Evolutionary conservation across 805 yeast genomes (phyloP), one percentile per base, ranked within the genome.

Genomic region (Yarrowia bubula): DNA sequence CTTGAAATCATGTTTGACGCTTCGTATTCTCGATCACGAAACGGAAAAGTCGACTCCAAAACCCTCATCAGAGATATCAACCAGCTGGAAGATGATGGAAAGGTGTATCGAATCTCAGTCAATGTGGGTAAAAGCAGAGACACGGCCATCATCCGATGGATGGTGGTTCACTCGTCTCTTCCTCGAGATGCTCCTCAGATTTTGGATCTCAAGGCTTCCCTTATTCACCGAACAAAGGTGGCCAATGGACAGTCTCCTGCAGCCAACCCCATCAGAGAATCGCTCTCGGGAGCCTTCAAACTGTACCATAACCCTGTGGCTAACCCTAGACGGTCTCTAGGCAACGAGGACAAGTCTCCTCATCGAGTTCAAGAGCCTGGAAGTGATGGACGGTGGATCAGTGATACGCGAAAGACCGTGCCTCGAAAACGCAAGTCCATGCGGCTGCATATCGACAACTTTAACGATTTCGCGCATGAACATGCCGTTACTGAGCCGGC

Each of bases 31-130:
- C 67, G 58, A 9, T 28, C 51, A 0, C 60, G 68, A 68, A 80
- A 80, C 0, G 77, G 82, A 13, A 73, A 73, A 1, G 77, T 85
- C 15, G 92, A 88, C 69, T 79, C 83, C 38, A 81, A 80, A 62
- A 88, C 92, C 0, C 70, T 83, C 11, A 70, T 72, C 7, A 78
- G 81, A 6, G 87, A 84, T 68, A 75, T 83, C 0, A 68, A 69
- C 0, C 66, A 70, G 4, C 73, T 85, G 33, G 74, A 73, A 4
- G 67, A 68, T 0, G 73, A 77, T 11, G 76, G 78, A 7, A 70
- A 71, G 37, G 57, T 80, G 9, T 70, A 71, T 22, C 71, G 72
- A 11, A 58, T 75, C 9, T 66, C 64, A 3, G 68, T 75, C 9
- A 67, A 70, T 3, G 70, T 71, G 1, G 70, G 71, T 4, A 66